A percentile compares a stretch with the other conserved stretches of the same genome.
phyloP scores from a whole-genome alignment of 176 grass and related monocot species.

The Paspalum notatum region DNA sequence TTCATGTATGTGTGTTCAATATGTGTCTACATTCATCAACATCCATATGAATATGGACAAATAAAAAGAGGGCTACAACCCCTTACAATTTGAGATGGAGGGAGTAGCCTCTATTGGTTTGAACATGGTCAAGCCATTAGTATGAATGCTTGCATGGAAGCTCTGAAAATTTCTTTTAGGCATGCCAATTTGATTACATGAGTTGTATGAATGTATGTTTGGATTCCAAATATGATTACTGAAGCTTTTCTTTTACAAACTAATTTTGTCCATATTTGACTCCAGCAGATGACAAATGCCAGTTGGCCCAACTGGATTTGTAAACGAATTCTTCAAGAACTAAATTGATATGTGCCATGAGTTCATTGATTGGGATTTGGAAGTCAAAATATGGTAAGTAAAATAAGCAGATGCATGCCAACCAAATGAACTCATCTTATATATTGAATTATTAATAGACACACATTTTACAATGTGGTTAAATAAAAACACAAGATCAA shows the following conservation, averaged over 20 bases:
- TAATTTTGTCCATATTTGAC: slow-evolving; percentile 2
- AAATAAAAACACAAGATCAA: slow-evolving; percentile 36
- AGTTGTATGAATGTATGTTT: slow-evolving; percentile 21
- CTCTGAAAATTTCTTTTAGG: not conserved
- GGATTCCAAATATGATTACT: not conserved
- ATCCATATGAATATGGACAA: too few species aligned
- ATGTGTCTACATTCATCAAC: too few species aligned
- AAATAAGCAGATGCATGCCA: slow-evolving; percentile 31
- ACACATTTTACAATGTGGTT: slow-evolving; percentile 35
- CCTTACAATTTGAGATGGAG: too few species aligned
- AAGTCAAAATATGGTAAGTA: slow-evolving; percentile 32
- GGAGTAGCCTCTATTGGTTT: not conserved
- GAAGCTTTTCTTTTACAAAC: not conserved
- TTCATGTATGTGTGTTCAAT: too few species aligned
- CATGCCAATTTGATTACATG: not conserved
- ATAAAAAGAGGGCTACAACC: too few species aligned
- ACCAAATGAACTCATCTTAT: slow-evolving; percentile 44
- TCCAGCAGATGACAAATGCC: slow-evolving; percentile 15
- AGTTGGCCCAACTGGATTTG: not conserved
- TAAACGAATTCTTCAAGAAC: slow-evolving; percentile 7
- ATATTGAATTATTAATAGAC: slow-evolving; percentile 31
- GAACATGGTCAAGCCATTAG: not conserved
- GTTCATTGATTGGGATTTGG: slow-evolving; percentile 2
- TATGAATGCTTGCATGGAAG: slow-evolving; percentile 18
- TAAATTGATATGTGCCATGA: not conserved